phyloP scores from a whole-genome alignment of 495 filamentous ascomycete genomes.

The Penicillium herquei region DNA sequence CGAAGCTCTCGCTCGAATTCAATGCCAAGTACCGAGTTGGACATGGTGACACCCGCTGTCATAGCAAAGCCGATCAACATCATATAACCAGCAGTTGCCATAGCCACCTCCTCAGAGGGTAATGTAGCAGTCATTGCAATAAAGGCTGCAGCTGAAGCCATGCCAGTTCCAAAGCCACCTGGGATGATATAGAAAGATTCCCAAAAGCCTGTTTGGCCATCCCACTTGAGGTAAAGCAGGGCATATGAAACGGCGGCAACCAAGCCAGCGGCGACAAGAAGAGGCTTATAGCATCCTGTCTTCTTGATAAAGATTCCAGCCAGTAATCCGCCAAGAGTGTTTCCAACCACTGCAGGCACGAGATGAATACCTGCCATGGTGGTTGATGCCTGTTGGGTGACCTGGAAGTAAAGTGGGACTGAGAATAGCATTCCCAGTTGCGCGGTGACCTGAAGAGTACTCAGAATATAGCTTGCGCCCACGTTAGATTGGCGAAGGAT shows the following conservation, averaged over 20 bases:
- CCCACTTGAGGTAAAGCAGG: constrained; percentile 59
- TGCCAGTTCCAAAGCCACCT: constrained; percentile 55
- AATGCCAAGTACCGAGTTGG: constrained; percentile 41
- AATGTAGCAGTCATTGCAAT: constrained; percentile 55
- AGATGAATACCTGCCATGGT: constrained; percentile 60
- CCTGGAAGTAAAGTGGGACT: constrained; percentile 69
- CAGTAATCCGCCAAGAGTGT: constrained; percentile 60
- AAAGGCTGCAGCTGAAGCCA: constrained; percentile 53
- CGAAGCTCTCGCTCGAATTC: constrained; percentile 33
- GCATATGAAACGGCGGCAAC: constrained; percentile 51
- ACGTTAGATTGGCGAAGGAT: constrained; percentile 57
- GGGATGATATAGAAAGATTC: constrained; percentile 65
- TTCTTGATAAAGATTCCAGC: constrained; percentile 57
- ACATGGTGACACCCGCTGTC: constrained; percentile 50
- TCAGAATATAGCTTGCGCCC: constrained; percentile 52
- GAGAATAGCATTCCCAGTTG: constrained; percentile 53
- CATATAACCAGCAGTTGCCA: constrained; percentile 55
- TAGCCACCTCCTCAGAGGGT: constrained; percentile 50
- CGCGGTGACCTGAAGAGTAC: constrained; percentile 51
- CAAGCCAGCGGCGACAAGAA: constrained; percentile 51
- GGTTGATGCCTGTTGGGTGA: constrained; percentile 54
- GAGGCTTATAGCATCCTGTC: constrained; percentile 58
- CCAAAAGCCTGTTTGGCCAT: constrained; percentile 56
- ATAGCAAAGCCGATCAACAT: constrained; percentile 50
- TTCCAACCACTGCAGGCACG: constrained; percentile 63